These are phyloP conservation scores for Colletotrichum cereale DNA, from an alignment of 2,329 filamentous ascomycete species.

Conservation along the genomic window DNA sequence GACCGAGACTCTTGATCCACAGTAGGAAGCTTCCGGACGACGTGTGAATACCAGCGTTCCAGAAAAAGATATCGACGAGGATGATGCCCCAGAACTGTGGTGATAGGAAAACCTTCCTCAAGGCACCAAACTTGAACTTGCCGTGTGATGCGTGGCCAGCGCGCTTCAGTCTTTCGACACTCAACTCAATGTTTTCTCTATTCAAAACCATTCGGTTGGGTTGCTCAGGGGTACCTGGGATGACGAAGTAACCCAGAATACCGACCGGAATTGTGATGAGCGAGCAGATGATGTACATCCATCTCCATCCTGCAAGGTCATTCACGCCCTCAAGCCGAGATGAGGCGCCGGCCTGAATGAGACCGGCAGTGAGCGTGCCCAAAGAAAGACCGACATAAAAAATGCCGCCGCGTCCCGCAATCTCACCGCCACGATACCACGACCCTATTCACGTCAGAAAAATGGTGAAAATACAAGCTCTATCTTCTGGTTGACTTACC, in stretches of 20 bases:
- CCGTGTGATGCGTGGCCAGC: conserved; percentile 57
- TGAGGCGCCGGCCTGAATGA: conserved; percentile 59
- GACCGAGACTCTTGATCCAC: conserved; percentile 56
- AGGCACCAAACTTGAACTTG: conserved; percentile 49
- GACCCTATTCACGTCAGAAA: conserved; percentile 60
- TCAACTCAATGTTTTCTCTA: conserved; percentile 43
- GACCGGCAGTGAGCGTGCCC: conserved; percentile 58
- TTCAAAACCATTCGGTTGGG: conserved; percentile 48
- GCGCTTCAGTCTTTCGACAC: conserved; percentile 49
- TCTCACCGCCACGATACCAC: conserved; percentile 61
- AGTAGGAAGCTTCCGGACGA: conserved; percentile 52
- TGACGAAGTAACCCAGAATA: conserved; percentile 53
- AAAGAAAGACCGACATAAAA: conserved; percentile 59
- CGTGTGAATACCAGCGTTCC: conserved; percentile 60
- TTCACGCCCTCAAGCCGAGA: conserved; percentile 56
- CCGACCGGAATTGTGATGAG: conserved; percentile 57
- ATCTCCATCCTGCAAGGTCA: conserved; percentile 58
- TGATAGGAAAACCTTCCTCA: conserved; percentile 53
- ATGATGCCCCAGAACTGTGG: conserved; percentile 54
- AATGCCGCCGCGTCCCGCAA: conserved; percentile 56
- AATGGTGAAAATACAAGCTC: background rate
- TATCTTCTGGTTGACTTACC: conserved; percentile 43
- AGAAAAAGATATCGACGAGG: conserved; percentile 56
- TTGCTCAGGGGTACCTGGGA: conserved; percentile 50
- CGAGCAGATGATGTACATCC: conserved; percentile 61